These are phyloP conservation scores for Aquilaria malaccensis DNA, from an alignment of 345 rosid genomes.

Conservation along the genomic window DNA sequence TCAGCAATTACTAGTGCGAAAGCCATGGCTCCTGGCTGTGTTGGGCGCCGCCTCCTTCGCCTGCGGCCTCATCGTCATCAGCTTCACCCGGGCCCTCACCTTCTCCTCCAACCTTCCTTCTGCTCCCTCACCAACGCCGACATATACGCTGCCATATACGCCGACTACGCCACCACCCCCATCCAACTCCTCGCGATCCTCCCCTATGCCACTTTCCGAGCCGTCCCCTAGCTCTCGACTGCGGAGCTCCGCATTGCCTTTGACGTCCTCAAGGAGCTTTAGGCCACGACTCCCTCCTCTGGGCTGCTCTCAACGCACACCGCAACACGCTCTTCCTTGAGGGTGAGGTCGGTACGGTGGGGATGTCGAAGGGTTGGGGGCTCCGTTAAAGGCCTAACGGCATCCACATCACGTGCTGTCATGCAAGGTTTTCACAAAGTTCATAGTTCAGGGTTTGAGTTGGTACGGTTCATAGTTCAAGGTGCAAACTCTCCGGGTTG, in stretches of 20 bases:
- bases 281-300: constrained; percentile 56
- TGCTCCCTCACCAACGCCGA: constrained; percentile 1
- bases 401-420: no score
- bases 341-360: constrained; percentile 20
- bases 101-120: constrained; percentile 4
- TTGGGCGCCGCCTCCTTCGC: no score
- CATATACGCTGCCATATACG: not conserved
- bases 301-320: constrained; percentile 44
- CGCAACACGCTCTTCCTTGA: constrained; percentile 51
- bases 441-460: no score
- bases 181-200: constrained; percentile 40
- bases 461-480: no score
- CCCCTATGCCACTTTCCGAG: constrained; percentile 46
- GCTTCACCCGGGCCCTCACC: no score
- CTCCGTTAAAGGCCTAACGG: no score
- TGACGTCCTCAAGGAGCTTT: constrained; percentile 32
- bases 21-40: no score
- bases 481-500: no score
- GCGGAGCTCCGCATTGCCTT: constrained; percentile 30
- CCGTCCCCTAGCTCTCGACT: constrained; percentile 30
- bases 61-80: no score
- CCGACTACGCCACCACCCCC: constrained; percentile 19
- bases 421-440: no score
- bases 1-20: no score
- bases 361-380: no score